Percentiles rank a stretch among this genome's conserved stretches.
These are phyloP conservation scores for Viola odorata DNA, from an alignment of 345 rosid species.

Conservation along the genomic window DNA sequence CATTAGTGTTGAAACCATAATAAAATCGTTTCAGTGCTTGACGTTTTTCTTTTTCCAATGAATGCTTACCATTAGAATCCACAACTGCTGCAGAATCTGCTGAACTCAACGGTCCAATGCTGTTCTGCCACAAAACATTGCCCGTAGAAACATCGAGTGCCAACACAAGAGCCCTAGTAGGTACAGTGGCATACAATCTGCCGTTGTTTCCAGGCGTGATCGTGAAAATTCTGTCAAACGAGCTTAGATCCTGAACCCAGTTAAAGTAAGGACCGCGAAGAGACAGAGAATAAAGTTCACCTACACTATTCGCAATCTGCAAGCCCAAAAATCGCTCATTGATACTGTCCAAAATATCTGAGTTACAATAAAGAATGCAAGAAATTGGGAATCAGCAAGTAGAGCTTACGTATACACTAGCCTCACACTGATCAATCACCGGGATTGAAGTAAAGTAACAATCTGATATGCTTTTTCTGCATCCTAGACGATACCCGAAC, in stretches of 20 bases:
- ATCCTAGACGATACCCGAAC: too few species aligned
- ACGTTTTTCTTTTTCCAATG: not conserved
- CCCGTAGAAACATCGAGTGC: constrained; percentile 70
- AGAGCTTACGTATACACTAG: too few species aligned
- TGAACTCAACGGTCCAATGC: constrained; percentile 54
- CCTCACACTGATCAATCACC: too few species aligned
- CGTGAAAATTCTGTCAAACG: constrained; percentile 43
- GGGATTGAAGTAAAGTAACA: too few species aligned
- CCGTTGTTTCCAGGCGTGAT: constrained; percentile 78
- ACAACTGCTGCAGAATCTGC: constrained; percentile 44
- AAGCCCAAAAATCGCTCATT: constrained; percentile 5
- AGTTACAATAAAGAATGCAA: too few species aligned
- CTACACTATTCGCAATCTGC: constrained; percentile 71
- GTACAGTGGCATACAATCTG: constrained; percentile 52
- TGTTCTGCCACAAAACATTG: constrained; percentile 56
- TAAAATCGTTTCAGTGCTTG: not conserved
- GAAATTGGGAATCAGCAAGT: too few species aligned
- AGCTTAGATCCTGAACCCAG: constrained; percentile 78
- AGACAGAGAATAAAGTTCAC: constrained; percentile 79
- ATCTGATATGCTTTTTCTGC: too few species aligned
- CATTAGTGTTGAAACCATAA: too few species aligned
- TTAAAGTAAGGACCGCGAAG: constrained; percentile 48
- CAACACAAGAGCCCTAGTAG: constrained; percentile 41
- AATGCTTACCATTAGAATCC: constrained; percentile 55
- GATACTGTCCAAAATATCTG: too few species aligned